Base-by-base conservation (phyloP, 345 rosid species). In the Pugionium dolabratum region DNA sequence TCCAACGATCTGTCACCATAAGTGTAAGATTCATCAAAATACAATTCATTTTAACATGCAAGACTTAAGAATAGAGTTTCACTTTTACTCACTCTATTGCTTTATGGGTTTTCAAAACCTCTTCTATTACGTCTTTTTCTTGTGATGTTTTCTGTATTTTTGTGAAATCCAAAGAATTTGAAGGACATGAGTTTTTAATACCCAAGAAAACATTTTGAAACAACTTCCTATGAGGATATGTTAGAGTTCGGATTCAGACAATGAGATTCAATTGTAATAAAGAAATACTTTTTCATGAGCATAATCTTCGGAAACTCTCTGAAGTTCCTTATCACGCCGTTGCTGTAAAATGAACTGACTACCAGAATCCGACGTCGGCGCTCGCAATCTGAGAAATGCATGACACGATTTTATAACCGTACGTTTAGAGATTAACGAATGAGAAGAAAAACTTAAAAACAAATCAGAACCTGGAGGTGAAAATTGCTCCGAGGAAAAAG, bases 31-130 rank as follows among this genome's bases (percentile, higher is more conserved):
- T 18, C 54, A 73, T 41, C 37, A 46, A 43, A 42, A 59, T 39
- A 34, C 18, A 47, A 35, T 44, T 26, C 5, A 8, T 48, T 34
- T 34, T 9, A 47, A 27, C 60, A 73, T 31, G 6, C 63, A 59
- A 53, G n/a, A 7, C 18, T 39, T 18, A 18, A 18, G 18, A 18
- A 18, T 5, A 9, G 0, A 49, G 18, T 43, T 4, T 31, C 40
- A 87, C 99, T 43, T 7, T 31, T 36, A 87, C 99, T 86, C 78
- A 90, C 97, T 85, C 84, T 67, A 90, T 82, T 50, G 95, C 93
- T 78, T 85, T 88, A 27, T 83, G 89, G 36, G 93, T 83, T 73
- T 83, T 86, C 73, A 80, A 27, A 72, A 83, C 89, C 82, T 90
- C 85, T 33, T 66, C 81, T 75, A 84, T 72, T 2, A 79, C 93